Percentiles rank a stretch among this genome's conserved stretches.
Evolutionary conservation across 2,329 filamentous ascomycete genomes (phyloP).

Genomic region (Hortaea sp.): DNA sequence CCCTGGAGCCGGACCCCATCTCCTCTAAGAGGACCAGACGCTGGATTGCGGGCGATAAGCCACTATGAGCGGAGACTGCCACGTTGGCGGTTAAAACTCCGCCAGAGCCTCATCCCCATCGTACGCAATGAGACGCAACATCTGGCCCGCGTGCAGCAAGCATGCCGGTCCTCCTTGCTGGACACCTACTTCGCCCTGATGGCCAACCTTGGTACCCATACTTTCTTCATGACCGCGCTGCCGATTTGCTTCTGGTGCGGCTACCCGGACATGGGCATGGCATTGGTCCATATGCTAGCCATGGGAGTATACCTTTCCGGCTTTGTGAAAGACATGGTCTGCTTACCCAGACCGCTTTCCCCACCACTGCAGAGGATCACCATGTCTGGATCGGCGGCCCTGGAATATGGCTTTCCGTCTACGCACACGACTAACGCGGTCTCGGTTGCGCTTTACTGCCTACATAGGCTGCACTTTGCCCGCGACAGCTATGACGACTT

Average conservation of each 20-base stretch:
- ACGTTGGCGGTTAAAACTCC: constrained; percentile 75
- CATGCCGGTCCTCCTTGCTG: constrained; percentile 68
- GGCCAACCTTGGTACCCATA: constrained; percentile 93
- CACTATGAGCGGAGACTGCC: constrained; percentile 59
- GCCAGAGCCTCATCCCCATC: constrained; percentile 72
- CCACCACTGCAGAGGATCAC: constrained; percentile 89
- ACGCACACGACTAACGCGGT: constrained; percentile 96
- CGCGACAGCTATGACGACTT: constrained; percentile 47
- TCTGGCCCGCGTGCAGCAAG: constrained; percentile 75
- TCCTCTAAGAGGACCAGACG: constrained; percentile 41
- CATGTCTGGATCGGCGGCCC: constrained; percentile 88
- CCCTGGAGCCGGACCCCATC: constrained; percentile 20
- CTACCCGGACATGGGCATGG: constrained; percentile 72
- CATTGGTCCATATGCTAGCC: constrained; percentile 52
- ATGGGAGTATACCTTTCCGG: constrained; percentile 63
- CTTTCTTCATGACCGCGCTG: constrained; percentile 94
- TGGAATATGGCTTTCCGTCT: constrained; percentile 95
- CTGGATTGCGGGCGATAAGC: constrained; percentile 69
- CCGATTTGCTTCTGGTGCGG: constrained; percentile 97
- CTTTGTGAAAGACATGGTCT: constrained; percentile 88
- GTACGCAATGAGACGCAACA: constrained; percentile 93
- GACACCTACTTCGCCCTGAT: constrained; percentile 97
- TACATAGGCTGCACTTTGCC: constrained; percentile 59
- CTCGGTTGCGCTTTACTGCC: constrained; percentile 77
- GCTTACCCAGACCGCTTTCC: constrained; percentile 81